Percentiles rank a stretch among this genome's conserved stretches.
These are phyloP conservation scores for Suhomyces wounanorum DNA, from an alignment of 1,139 yeast species.

Conservation along the genomic window DNA sequence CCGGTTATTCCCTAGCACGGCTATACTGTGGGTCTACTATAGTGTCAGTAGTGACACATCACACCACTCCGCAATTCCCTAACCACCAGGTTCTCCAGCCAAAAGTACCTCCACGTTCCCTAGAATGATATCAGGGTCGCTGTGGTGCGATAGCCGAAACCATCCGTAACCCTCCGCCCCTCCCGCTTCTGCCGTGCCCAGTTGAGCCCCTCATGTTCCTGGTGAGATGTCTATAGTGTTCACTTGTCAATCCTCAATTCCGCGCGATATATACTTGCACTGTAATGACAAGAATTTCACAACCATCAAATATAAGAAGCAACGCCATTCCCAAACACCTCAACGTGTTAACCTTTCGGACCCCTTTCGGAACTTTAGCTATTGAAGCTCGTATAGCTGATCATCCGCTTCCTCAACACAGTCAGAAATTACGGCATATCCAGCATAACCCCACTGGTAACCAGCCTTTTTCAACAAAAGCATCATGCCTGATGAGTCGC, in stretches of 20 bases:
- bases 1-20: not conserved
- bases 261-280: not conserved
- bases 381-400: not conserved
- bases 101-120: too few species aligned
- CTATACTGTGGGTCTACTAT: not conserved
- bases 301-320: not conserved
- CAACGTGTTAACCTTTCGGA: not conserved
- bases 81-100: too few species aligned
- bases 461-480: not conserved
- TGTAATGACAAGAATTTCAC: not conserved
- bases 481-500: slow-evolving; percentile 19
- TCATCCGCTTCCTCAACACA: not conserved
- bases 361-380: too few species aligned
- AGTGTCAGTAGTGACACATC: not conserved
- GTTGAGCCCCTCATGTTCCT: not conserved
- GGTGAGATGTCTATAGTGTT: not conserved
- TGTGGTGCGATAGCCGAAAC: too few species aligned
- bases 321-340: not conserved
- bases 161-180: not conserved
- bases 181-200: not conserved
- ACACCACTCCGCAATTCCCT: not conserved
- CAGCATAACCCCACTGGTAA: not conserved
- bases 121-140: too few species aligned
- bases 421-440: not conserved
- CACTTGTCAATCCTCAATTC: not conserved